phyloP scores from a whole-genome alignment of 176 grass and related monocot species.

The Puya raimondii region DNA sequence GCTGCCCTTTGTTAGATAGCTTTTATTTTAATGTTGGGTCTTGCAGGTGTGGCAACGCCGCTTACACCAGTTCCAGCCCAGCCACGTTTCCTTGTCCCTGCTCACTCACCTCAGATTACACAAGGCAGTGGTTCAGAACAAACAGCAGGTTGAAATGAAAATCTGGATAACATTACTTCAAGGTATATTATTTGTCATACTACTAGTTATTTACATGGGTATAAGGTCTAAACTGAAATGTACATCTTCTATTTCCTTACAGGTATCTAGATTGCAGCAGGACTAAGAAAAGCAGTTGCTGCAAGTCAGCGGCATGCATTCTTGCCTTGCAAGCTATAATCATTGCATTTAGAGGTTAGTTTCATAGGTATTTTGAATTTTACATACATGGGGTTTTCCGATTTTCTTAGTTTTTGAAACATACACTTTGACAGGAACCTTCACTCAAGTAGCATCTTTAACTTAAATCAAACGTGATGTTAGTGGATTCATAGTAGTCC shows the following conservation, averaged over 20 bases:
- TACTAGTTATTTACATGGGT: constrained; percentile 1
- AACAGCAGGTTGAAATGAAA: constrained; percentile 61
- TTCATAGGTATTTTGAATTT: not conserved
- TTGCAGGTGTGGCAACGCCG: constrained; percentile 33
- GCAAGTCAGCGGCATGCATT: constrained; percentile 40
- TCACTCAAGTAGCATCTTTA: too few species aligned
- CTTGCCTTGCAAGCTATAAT: constrained; percentile 72
- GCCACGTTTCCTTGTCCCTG: constrained; percentile 52
- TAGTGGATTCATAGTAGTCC: too few species aligned
- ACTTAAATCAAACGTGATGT: too few species aligned
- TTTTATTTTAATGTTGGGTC: too few species aligned
- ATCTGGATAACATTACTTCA: constrained; percentile 37
- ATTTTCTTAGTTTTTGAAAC: constrained; percentile 4
- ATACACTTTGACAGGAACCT: not conserved
- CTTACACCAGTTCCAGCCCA: constrained; percentile 51
- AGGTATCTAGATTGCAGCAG: constrained; percentile 94
- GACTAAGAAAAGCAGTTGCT: constrained; percentile 62
- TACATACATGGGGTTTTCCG: not conserved
- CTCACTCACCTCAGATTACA: constrained; percentile 61
- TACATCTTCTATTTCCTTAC: constrained; percentile 14
- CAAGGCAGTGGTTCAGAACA: constrained; percentile 73
- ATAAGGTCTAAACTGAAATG: not conserved
- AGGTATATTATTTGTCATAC: constrained; percentile 31
- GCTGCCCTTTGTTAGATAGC: too few species aligned
- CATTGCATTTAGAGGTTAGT: constrained; percentile 82